A percentile compares a stretch with the other conserved stretches of the same genome.
phyloP scores from a whole-genome alignment of 2,329 filamentous ascomycete genomes.

The Piedraia hortae region DNA sequence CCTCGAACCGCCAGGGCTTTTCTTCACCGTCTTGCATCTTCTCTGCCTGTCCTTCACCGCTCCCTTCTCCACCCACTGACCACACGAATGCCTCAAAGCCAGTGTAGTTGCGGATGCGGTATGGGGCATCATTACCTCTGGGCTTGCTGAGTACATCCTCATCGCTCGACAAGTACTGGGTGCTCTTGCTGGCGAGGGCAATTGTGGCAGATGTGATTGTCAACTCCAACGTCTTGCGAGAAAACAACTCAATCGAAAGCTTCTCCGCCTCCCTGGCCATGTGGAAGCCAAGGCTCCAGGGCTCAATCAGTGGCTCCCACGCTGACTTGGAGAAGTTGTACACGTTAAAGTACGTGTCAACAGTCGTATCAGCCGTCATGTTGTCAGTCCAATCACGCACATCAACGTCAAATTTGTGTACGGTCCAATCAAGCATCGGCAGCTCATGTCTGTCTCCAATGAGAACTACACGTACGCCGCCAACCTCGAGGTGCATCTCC shows the following conservation, averaged over 20 bases:
- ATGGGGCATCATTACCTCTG: slow-evolving; percentile 70
- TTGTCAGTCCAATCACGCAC: slow-evolving; percentile 78
- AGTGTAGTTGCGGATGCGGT: slow-evolving; percentile 82
- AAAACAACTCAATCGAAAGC: slow-evolving; percentile 61
- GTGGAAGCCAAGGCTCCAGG: slow-evolving; percentile 84
- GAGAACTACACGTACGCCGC: slow-evolving; percentile 71
- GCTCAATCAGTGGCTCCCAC: slow-evolving; percentile 89
- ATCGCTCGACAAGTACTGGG: slow-evolving; percentile 64
- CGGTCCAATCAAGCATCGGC: slow-evolving; percentile 74
- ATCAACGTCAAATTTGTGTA: slow-evolving; percentile 65
- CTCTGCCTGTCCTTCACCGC: slow-evolving; percentile 41
- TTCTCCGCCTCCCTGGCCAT: slow-evolving; percentile 55
- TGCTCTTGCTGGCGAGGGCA: slow-evolving; percentile 73
- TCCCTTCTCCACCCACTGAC: slow-evolving; percentile 40
- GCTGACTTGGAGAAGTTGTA: slow-evolving; percentile 98
- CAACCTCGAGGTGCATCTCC: slow-evolving; percentile 59
- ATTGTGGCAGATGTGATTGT: slow-evolving; percentile 86
- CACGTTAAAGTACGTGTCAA: slow-evolving; percentile 84
- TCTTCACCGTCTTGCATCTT: slow-evolving; percentile 74
- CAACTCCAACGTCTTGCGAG: slow-evolving; percentile 71
- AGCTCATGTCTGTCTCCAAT: slow-evolving; percentile 92
- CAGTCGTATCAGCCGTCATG: slow-evolving; percentile 63
- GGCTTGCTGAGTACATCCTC: slow-evolving; percentile 87
- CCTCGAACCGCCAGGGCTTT: slow-evolving; percentile 85
- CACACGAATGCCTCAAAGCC: slow-evolving; percentile 73